Evolutionary conservation across 2,329 filamentous ascomycete species (phyloP).

Genomic region (Botryosphaeria dothidea): DNA sequence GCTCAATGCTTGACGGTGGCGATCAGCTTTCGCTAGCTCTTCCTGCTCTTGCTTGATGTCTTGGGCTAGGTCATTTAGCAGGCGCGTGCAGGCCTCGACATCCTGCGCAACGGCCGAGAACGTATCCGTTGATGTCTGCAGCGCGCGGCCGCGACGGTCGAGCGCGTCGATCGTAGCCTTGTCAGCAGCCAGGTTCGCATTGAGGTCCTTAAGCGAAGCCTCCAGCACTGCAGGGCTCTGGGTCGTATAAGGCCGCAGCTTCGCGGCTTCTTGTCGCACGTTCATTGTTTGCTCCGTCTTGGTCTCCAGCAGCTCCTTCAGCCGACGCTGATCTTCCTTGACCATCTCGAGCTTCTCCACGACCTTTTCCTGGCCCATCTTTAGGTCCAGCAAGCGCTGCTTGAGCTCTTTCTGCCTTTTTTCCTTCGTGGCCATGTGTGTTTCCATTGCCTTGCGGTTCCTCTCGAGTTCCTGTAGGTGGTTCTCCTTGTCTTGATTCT

Average conservation of each 20-base stretch:
- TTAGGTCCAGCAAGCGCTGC: slow-evolving; percentile 75
- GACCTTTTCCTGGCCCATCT: slow-evolving; percentile 79
- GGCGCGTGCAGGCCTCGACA: slow-evolving; percentile 82
- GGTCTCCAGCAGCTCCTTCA: slow-evolving; percentile 72
- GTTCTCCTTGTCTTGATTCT: slow-evolving; percentile 84
- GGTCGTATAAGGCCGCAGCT: slow-evolving; percentile 86
- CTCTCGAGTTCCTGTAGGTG: slow-evolving; percentile 78
- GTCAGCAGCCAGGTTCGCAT: slow-evolving; percentile 73
- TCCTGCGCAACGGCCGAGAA: slow-evolving; percentile 83
- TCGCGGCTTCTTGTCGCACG: slow-evolving; percentile 80
- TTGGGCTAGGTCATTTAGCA: slow-evolving; percentile 82
- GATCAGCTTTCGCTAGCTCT: slow-evolving; percentile 74
- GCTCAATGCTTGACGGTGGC: slow-evolving; percentile 82
- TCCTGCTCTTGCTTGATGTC: slow-evolving; percentile 92
- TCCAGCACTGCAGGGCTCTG: slow-evolving; percentile 86
- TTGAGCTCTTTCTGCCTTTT: slow-evolving; percentile 86
- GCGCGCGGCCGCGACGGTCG: slow-evolving; percentile 80
- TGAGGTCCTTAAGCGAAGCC: slow-evolving; percentile 76
- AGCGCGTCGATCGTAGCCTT: slow-evolving; percentile 84
- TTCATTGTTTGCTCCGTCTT: slow-evolving; percentile 70
- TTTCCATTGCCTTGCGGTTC: slow-evolving; percentile 78
- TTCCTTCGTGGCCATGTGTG: slow-evolving; percentile 79
- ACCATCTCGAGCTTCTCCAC: slow-evolving; percentile 79
- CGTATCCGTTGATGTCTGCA: slow-evolving; percentile 90
- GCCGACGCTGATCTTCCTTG: slow-evolving; percentile 74